Base-by-base conservation (phyloP, 768 basidiomycete genomes). In the Albatrellus ellisii region DNA sequence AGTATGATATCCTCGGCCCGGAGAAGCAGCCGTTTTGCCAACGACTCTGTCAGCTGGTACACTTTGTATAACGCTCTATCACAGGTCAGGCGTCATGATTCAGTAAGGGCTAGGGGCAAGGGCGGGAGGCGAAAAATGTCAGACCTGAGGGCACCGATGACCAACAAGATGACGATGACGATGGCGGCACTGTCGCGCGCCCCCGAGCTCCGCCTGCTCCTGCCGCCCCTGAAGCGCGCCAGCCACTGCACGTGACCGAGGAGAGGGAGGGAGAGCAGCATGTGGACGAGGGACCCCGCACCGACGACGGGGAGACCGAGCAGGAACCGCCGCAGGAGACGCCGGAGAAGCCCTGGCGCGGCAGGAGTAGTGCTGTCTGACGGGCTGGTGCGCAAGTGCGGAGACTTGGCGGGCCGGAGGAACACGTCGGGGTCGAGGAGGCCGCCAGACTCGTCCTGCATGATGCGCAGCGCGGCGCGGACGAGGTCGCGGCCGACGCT, bases 1-100 rank as follows among this genome's bases (percentile, higher is more conserved):
- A 88, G 62, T 45, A 88, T 87, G 2, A 76, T 79, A 56, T 85
- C 79, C 54, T 88, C 85, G 4, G 84, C 84, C 25, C 79, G 73
- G 7, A 75, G 63, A 26, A 88, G 63, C 17, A 80, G 41, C 18
- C 73, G 67, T 52, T 78, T 75, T 1, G 79, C 70, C 25, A 71
- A 52, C 26, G 54, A 62, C 53, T 80, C 68, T 2, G 81, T 86
- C 25, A 78, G 53, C 42, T 64, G 59, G 56, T 85, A 88, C 2
- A 87, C 78, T 48, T 79, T 70, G 53, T 69, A 72, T 24, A 88
- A 53, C 9, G 85, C 80, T 52, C 85, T 88, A 46, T 17, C 33
- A 42, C n/a, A 39, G 41, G 41, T 36, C 35, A 47, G 27, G 45
- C 46, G 51, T 26, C 43, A 47, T 41, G 39, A 46, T 40, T 32